Evolutionary conservation across 2,329 filamentous ascomycete species (phyloP).

Genomic region (Neoascochyta sp.): DNA sequence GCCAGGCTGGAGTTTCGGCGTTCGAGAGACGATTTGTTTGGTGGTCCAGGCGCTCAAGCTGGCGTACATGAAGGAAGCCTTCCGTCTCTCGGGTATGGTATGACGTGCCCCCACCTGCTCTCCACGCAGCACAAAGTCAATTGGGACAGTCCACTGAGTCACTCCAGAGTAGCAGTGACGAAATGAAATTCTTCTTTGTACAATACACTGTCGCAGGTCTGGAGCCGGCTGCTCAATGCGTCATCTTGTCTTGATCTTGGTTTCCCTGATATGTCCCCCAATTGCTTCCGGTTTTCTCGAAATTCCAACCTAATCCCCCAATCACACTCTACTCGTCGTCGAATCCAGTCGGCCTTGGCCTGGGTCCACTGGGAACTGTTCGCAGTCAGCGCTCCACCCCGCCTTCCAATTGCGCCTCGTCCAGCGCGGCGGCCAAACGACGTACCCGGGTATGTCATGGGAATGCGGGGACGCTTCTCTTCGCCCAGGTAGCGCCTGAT

Average conservation of each 20-base stretch:
- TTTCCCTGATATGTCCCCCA: no score
- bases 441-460: conserved; percentile 90
- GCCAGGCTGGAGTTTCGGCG: background rate
- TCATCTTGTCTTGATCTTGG: no score
- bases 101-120: no score
- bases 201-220: conserved; percentile 16
- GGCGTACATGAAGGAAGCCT: no score
- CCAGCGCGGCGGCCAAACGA: conserved; percentile 18
- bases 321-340: conserved; percentile 38
- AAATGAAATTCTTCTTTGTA: conserved; percentile 26
- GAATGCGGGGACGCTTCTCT: conserved; percentile 62
- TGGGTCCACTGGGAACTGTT: conserved; percentile 47
- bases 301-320: background rate
- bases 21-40: background rate
- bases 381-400: conserved; percentile 6
- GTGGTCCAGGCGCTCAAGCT: no score
- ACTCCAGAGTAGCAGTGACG: conserved; percentile 4
- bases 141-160: no score
- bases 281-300: no score
- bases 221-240: no score
- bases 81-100: no score
- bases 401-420: background rate
- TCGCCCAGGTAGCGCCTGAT: conserved; percentile 71
- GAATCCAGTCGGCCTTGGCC: conserved; percentile 45
- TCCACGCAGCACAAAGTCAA: no score